These are phyloP conservation scores for Lentinula aciculospora DNA, from an alignment of 768 basidiomycete genomes.

Conservation along the genomic window DNA sequence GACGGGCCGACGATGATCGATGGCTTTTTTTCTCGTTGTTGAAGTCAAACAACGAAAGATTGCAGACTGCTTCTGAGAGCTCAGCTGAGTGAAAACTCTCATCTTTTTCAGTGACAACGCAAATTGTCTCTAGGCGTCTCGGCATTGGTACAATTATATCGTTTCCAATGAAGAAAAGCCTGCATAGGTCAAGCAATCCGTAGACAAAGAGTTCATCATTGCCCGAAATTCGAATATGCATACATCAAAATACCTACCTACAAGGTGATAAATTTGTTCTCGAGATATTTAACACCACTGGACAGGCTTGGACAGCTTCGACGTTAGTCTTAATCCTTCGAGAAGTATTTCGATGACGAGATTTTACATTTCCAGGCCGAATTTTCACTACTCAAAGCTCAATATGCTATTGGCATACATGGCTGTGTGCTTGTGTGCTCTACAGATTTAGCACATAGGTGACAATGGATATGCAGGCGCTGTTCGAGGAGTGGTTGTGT, in stretches of 20 bases:
- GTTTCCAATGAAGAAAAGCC: background rate
- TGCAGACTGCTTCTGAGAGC: conserved; percentile 81
- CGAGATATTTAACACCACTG: conserved; percentile 97
- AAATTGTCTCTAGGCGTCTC: conserved; percentile 68
- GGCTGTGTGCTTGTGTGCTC: conserved; percentile 97
- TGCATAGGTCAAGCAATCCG: conserved; percentile 70
- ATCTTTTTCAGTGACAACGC: conserved; percentile 9
- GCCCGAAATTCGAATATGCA: conserved; percentile 91
- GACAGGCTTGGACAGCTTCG: conserved; percentile 54
- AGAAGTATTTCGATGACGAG: background rate
- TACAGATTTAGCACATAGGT: no score
- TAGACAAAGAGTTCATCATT: conserved; percentile 90
- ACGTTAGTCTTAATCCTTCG: no score
- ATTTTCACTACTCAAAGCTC: conserved; percentile 88
- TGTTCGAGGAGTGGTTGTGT: no score
- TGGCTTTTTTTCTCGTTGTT: background rate
- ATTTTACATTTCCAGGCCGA: conserved; percentile 65
- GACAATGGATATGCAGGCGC: no score
- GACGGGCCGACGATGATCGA: background rate
- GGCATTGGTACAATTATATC: conserved; percentile 51
- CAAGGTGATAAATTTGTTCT: conserved; percentile 89
- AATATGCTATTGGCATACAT: conserved; percentile 95
- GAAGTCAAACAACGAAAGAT: conserved; percentile 53
- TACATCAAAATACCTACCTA: conserved; percentile 80
- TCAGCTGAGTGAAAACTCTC: conserved; percentile 46